These are phyloP conservation scores for Malbranchea cinnamomea DNA, from an alignment of 2,329 filamentous ascomycete species.

Conservation along the genomic window DNA sequence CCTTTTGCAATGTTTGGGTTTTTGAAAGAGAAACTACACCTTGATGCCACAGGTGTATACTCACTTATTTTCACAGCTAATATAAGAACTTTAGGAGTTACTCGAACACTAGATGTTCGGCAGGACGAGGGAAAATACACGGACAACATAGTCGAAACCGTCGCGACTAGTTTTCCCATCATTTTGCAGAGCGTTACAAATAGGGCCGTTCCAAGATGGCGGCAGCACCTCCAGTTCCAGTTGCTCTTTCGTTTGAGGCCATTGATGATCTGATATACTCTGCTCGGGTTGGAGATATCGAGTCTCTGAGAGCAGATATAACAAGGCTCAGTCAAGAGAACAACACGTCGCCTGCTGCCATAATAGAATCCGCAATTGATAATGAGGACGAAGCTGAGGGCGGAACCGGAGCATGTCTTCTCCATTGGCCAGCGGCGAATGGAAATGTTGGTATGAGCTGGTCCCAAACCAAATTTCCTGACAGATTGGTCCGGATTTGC, in stretches of 20 bases:
- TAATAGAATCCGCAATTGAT: conserved; percentile 58
- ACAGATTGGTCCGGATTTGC: conserved; percentile 1
- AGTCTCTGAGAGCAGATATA: conserved; percentile 49
- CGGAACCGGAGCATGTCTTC: conserved; percentile 30
- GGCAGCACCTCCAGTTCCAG: neutral
- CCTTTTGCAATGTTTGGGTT: too few species aligned
- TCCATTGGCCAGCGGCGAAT: conserved; percentile 91
- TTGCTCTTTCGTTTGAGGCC: conserved; percentile 53
- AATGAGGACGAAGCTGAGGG: conserved; percentile 59
- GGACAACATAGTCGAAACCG: too few species aligned
- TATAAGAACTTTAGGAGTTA: too few species aligned
- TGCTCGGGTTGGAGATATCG: conserved; percentile 60
- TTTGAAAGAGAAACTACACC: too few species aligned
- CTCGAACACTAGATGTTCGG: too few species aligned
- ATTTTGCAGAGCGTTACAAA: too few species aligned
- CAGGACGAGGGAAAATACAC: too few species aligned
- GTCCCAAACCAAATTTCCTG: conserved; percentile 5
- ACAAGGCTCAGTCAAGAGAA: conserved; percentile 47
- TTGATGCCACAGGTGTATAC: too few species aligned
- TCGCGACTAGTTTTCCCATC: neutral
- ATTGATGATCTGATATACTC: conserved; percentile 88
- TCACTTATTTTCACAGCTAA: too few species aligned
- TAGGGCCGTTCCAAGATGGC: too few species aligned
- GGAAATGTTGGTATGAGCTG: conserved; percentile 55
- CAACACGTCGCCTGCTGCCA: conserved; percentile 41